Base-by-base conservation (phyloP, 208 protist genomes). In the Leptomonas seymouri region DNA sequence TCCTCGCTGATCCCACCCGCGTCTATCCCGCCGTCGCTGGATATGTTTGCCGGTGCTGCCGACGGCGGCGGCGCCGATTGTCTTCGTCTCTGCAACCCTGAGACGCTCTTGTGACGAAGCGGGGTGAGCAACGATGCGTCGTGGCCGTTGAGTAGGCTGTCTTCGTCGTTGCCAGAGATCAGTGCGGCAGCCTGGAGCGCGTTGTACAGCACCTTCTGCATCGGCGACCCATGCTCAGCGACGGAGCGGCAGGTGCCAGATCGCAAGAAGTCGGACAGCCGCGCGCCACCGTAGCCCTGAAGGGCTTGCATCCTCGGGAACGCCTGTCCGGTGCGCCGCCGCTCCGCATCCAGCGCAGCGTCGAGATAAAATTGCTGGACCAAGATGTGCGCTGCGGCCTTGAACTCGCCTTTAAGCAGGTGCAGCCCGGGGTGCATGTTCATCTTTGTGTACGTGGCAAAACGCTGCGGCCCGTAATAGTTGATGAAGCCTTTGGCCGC, bases 331-430 rank as follows among this genome's bases (percentile, higher is more conserved):
- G 71, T 85, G 30, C 82, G 86, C 61, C 66, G 66, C 49, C 78
- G 79, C 69, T 96, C 85, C 16, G 87, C 83, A 36, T 77, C 74
- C 54, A 93, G 20, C 21, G 89, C 85, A 1, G 86, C 78, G 69
- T 96, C 87, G 51, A 96, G 64, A 56, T 89, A 86, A 73, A 91
- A 96, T 61, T 96, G 90, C 80, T 96, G 90, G 39, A 96, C 90
- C 53, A 96, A 80, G 55, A 96, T 78, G 73, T 86, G 81, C 21
- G 91, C 91, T 3, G 91, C 91, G 2, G 89, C 91, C 28, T 78
- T 82, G 62, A 87, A 94, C 62, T 96, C 87, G 0, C 86, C 89
- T 61, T 91, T 91, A 5, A 96, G 72, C 3, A 96, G 73, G 58
- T 93, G 88, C 50, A 94, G 74, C 2, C 91, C 91, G 3, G 89